Conservation (phyloP, 2,329 filamentous ascomycete genomes). For the Bipolaris cookei region DNA sequence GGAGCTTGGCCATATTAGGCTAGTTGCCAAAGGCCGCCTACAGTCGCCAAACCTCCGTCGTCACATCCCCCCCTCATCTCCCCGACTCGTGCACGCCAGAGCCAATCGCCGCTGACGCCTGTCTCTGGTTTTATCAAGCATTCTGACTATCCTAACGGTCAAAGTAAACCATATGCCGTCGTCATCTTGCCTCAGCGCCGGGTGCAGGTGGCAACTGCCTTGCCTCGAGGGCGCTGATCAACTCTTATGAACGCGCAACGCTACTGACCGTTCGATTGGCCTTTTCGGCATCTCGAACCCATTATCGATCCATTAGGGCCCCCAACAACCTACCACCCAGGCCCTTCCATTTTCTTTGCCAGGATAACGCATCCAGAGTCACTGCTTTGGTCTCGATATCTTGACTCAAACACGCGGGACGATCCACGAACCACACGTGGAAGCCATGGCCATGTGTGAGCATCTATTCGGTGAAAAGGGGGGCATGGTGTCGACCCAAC, state of each 20-base stretch:
- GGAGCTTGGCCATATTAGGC: conserved; percentile 15
- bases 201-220: conserved; percentile 4
- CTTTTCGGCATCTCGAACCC: not conserved
- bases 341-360: not conserved
- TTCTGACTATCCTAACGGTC: conserved; percentile 13
- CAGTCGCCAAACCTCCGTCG: conserved; percentile 40
- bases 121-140: conserved; percentile 19
- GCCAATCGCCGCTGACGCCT: conserved; percentile 32
- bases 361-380: conserved; percentile 13
- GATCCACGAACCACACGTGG: conserved; percentile 26
- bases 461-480: conserved; percentile 20
- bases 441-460: conserved; percentile 23
- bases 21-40: conserved; percentile 22
- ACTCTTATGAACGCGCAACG: conserved; percentile 2
- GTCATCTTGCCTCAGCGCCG: conserved; percentile 13
- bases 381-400: conserved; percentile 1
- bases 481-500: not conserved
- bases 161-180: conserved; percentile 4
- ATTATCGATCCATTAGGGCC: not conserved
- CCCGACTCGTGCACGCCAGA: conserved; percentile 36
- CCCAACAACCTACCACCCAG: not conserved
- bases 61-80: conserved; percentile 44
- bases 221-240: not conserved
- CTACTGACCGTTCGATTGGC: not conserved
- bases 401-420: conserved; percentile 16